Conservation (phyloP, 2,329 filamentous ascomycete species). For the Aureobasidium musti region DNA sequence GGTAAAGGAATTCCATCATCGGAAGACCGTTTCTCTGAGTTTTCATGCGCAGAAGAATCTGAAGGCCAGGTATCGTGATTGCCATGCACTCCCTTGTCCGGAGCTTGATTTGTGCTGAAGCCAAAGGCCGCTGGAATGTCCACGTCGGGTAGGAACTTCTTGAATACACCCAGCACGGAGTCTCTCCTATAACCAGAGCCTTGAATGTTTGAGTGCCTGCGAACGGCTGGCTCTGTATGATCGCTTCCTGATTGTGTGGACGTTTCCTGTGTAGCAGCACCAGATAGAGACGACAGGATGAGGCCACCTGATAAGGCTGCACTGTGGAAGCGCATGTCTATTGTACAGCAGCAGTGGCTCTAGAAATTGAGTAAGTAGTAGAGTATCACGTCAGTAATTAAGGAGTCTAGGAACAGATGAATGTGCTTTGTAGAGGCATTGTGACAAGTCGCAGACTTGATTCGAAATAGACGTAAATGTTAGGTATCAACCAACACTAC, state of each 20-base stretch:
- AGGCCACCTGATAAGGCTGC: conserved; percentile 8
- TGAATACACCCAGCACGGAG: neutral
- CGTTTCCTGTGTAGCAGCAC: neutral
- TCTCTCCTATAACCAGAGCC: neutral
- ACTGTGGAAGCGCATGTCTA: conserved; percentile 17
- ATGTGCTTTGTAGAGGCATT: neutral
- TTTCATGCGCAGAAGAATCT: neutral
- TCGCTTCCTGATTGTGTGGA: neutral
- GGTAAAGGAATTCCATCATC: neutral
- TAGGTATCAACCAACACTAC: neutral
- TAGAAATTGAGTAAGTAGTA: neutral
- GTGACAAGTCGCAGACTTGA: neutral
- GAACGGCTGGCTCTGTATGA: neutral
- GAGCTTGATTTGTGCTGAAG: neutral
- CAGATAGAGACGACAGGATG: conserved; percentile 9
- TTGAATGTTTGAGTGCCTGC: neutral
- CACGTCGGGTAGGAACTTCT: neutral
- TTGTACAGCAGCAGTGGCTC: neutral
- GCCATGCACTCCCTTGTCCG: neutral
- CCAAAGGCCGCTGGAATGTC: neutral
- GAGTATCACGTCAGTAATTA: too few relatives aligned
- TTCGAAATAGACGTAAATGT: neutral
- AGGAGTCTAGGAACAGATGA: neutral
- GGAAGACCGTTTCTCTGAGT: neutral
- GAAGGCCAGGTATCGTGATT: neutral